These are phyloP conservation scores for Madurella mycetomatis DNA, from an alignment of 2,329 filamentous ascomycete species.

Conservation along the genomic window DNA sequence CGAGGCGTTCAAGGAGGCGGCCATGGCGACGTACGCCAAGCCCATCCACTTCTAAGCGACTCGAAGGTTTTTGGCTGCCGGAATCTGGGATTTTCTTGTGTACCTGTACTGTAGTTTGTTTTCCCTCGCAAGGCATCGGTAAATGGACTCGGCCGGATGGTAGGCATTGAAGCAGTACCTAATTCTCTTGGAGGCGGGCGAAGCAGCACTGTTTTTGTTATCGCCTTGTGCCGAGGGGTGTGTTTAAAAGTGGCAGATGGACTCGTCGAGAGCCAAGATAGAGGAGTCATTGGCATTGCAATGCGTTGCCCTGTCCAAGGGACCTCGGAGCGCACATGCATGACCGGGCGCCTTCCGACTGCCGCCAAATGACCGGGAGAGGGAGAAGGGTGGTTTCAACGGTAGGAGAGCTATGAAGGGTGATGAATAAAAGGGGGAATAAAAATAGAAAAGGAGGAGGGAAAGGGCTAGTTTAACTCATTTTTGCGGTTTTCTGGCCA, in stretches of 20 bases:
- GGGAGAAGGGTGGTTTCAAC: too few relatives aligned
- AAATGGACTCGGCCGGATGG: constrained; percentile 22
- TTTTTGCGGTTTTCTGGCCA: too few relatives aligned
- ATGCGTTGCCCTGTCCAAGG: too few relatives aligned
- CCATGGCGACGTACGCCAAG: constrained; percentile 94
- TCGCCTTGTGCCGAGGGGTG: not conserved
- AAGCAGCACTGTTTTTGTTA: constrained; percentile 4
- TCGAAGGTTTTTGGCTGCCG: not conserved
- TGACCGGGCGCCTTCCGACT: too few relatives aligned
- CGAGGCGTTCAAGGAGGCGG: constrained; percentile 99
- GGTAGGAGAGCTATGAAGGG: too few relatives aligned
- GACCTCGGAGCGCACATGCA: too few relatives aligned
- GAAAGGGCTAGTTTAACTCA: too few relatives aligned
- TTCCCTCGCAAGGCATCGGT: constrained; percentile 20
- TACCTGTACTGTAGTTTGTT: constrained; percentile 28
- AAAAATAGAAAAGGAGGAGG: too few relatives aligned
- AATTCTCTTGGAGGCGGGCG: constrained; percentile 6
- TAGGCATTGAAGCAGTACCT: constrained; percentile 13
- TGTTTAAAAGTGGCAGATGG: too few relatives aligned
- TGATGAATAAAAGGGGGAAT: too few relatives aligned
- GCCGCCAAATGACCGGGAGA: too few relatives aligned
- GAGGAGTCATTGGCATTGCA: not conserved
- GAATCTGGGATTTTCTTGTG: constrained; percentile 18
- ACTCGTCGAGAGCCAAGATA: not conserved
- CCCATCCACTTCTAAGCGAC: constrained; percentile 93